A percentile compares a stretch with the other conserved stretches of the same genome.
Conservation (phyloP, 2,329 filamentous ascomycete genomes). For the Xenoacremonium recifei region DNA sequence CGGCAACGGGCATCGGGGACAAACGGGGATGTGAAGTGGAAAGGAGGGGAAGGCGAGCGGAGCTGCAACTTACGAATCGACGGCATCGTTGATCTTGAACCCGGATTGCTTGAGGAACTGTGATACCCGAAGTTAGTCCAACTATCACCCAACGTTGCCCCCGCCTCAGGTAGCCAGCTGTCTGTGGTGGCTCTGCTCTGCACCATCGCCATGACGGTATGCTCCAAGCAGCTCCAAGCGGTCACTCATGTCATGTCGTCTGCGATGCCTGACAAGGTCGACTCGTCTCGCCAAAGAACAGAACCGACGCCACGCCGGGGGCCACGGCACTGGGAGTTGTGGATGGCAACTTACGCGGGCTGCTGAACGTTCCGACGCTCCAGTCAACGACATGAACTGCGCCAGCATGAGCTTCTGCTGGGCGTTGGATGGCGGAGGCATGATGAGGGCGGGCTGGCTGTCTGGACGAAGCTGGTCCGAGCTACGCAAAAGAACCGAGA, state of each 20-base stretch:
- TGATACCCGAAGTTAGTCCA: conserved; percentile 22
- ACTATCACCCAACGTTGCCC: neutral
- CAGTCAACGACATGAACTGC: conserved; percentile 44
- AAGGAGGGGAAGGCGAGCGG: no score
- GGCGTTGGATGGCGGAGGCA: conserved; percentile 36
- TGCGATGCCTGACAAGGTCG: neutral
- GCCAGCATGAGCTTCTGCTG: conserved; percentile 40
- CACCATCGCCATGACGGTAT: no score
- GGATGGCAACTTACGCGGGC: conserved; percentile 38
- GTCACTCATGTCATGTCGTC: no score
- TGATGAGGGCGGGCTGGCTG: conserved; percentile 22
- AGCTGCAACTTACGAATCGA: conserved; percentile 53
- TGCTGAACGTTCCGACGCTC: conserved; percentile 42
- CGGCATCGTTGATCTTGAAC: conserved; percentile 53
- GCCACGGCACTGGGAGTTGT: no score
- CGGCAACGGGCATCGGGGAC: conserved; percentile 10
- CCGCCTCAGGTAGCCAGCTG: no score
- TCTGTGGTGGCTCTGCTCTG: no score
- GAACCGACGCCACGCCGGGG: no score
- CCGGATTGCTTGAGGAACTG: conserved; percentile 48
- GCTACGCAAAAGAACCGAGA: neutral
- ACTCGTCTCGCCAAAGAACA: no score
- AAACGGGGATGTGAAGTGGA: no score
- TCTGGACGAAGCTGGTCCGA: no score
- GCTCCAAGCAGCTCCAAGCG: no score